phyloP scores from a whole-genome alignment of 148 eudicot genomes.

The Dianthus caryophyllus region DNA sequence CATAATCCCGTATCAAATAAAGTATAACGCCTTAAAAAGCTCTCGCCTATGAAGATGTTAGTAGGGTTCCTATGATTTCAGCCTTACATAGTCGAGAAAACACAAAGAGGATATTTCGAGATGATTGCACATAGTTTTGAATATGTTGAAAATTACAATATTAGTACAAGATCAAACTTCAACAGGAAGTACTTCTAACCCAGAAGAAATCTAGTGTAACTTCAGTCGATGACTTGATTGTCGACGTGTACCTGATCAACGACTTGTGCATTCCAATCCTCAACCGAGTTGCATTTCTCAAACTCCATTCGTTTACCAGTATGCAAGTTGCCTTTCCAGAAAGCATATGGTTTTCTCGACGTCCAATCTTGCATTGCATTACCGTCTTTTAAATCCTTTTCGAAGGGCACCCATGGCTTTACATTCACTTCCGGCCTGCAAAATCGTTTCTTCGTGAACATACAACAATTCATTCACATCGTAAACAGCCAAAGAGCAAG shows the following conservation, averaged over 20 bases:
- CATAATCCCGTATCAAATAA: too few species aligned
- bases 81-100: not conserved
- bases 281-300: constrained; percentile 38
- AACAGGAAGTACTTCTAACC: not conserved
- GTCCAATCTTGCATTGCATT: constrained; percentile 47
- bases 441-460: not conserved
- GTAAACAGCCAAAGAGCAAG: not conserved
- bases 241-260: constrained; percentile 33
- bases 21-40: too few species aligned
- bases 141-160: not conserved
- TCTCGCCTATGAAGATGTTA: too few species aligned
- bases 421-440: constrained; percentile 62
- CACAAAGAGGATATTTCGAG: not conserved
- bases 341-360: constrained; percentile 54
- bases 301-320: constrained; percentile 40
- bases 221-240: not conserved
- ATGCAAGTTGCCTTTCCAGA: constrained; percentile 60
- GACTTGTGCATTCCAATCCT: constrained; percentile 53
- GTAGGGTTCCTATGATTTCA: too few species aligned
- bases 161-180: not conserved
- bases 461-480: not conserved
- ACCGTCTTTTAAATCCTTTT: constrained; percentile 52
- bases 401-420: constrained; percentile 55
- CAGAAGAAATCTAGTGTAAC: not conserved
- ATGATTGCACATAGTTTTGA: not conserved